Base-by-base conservation (phyloP, 2,329 filamentous ascomycete species). In the Lasiodiplodia theobromae region DNA sequence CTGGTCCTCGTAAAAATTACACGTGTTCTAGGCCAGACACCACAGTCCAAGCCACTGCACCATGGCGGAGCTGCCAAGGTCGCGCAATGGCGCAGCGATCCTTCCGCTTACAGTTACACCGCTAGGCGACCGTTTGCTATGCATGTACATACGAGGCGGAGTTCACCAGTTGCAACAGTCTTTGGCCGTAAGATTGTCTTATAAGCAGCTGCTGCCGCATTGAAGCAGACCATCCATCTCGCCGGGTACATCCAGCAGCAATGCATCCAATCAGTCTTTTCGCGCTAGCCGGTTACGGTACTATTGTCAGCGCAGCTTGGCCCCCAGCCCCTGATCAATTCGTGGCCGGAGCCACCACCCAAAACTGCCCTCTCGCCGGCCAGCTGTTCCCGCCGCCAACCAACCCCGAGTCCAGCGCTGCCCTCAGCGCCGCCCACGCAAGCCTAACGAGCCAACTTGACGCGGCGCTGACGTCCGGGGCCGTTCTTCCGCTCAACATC, bases 81-180 rank as follows among this genome's bases (percentile, higher is more conserved):
- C 40, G 40, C 40, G 5, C 18, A 18, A 44, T 18, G 40, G 40
- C 40, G 40, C 40, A 44, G 40, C 18, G 31, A 34, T 34, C 31
- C 31, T 34, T 34, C 31, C 31, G 28, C 28, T 28, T 28, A 28
- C 28, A 28, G 28, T 28, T 28, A 28, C 38, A 44, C 8, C 37
- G 78, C 77, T 44, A 44, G 12, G 14, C 8, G 79, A 77, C 2
- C 28, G 31, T 34, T 34, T 34, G 31, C 8, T 8, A 34, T 34
- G 31, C 5, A 28, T 28, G 28, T 28, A 5, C 28, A 28, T 44
- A 44, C 40, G 40, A 44, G 40, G 82, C 75, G 2, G 38, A 44
- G 0, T n/a, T 6, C 2, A 34, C 8, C 31, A 34, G 31, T 31
- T 7, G 31, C 31, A 31, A 10, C 25, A 28, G 28, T 28, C 28